These are phyloP conservation scores for Fraxinus xanthoxyloides DNA, from an alignment of 305 asterid genomes.

Conservation along the genomic window DNA sequence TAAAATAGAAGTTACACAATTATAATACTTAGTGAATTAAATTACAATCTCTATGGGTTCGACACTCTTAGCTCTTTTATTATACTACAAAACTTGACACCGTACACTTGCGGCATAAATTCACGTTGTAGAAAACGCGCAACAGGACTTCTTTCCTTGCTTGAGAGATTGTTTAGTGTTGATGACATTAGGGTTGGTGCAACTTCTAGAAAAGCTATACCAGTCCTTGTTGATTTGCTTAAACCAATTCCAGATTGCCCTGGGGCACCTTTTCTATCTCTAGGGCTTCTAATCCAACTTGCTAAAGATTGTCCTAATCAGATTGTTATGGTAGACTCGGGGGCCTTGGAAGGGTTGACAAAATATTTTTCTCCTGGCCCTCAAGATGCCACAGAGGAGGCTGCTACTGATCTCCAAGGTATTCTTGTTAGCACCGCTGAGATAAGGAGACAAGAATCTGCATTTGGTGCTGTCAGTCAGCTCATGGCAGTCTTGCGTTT, in stretches of 20 bases:
- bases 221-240: constrained; percentile 93
- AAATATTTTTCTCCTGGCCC: constrained; percentile 93
- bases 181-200: constrained; percentile 96
- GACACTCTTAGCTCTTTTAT: too few species aligned
- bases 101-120: too few species aligned
- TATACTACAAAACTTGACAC: too few species aligned
- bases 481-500: constrained; percentile 91
- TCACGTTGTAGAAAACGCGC: too few species aligned
- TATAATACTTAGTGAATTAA: too few species aligned
- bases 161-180: constrained; percentile 90
- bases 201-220: constrained; percentile 92
- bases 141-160: constrained; percentile 77
- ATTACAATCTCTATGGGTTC: too few species aligned
- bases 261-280: constrained; percentile 91
- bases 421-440: constrained; percentile 92
- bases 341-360: constrained; percentile 93
- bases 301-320: constrained; percentile 86
- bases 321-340: constrained; percentile 91
- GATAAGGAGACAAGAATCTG: constrained; percentile 92
- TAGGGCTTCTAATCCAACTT: constrained; percentile 88
- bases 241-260: constrained; percentile 98
- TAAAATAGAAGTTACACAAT: too few species aligned
- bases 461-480: constrained; percentile 93
- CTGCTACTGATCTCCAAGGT: constrained; percentile 93
- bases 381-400: constrained; percentile 96